A percentile compares a stretch with the other conserved stretches of the same genome.
Evolutionary conservation across 1,284 basidiomycete species (phyloP).

Genomic region (Pascua sp.): DNA sequence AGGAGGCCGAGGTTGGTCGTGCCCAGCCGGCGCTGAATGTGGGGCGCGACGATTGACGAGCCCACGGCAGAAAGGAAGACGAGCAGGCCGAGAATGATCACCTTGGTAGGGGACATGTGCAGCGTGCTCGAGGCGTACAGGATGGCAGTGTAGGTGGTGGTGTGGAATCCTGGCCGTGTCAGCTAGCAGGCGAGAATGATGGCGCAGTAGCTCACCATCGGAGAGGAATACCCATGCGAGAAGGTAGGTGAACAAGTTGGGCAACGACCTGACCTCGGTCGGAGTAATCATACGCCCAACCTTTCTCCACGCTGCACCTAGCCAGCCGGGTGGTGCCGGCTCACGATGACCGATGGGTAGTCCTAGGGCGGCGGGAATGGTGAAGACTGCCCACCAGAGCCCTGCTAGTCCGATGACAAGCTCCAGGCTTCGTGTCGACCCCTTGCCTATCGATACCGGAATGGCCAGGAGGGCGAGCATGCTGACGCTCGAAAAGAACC

Average conservation of each 20-base stretch:
- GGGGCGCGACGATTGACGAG: slow-evolving; percentile 42
- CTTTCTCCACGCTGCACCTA: slow-evolving; percentile 33
- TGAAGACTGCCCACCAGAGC: slow-evolving; percentile 77
- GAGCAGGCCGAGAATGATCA: slow-evolving; percentile 50
- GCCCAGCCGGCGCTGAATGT: slow-evolving; percentile 48
- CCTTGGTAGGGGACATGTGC: slow-evolving; percentile 49
- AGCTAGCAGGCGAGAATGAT: neutral
- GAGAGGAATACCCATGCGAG: slow-evolving; percentile 87
- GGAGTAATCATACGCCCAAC: slow-evolving; percentile 61
- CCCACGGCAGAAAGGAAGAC: slow-evolving; percentile 46
- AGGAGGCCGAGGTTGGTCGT: slow-evolving; percentile 69
- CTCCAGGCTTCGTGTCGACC: slow-evolving; percentile 68
- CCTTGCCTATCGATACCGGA: slow-evolving; percentile 63
- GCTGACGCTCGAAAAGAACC: slow-evolving; percentile 66
- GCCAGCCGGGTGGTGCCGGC: slow-evolving; percentile 18
- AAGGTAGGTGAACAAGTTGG: slow-evolving; percentile 79
- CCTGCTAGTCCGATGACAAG: slow-evolving; percentile 76
- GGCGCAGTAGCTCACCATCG: slow-evolving; percentile 60
- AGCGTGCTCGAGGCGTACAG: slow-evolving; percentile 48
- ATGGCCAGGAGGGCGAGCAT: slow-evolving; percentile 71
- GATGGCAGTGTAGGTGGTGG: slow-evolving; percentile 43
- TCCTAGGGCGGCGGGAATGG: slow-evolving; percentile 69
- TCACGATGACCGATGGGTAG: slow-evolving; percentile 53
- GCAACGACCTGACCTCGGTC: slow-evolving; percentile 65
- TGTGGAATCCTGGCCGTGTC: slow-evolving; percentile 39